Conservation (phyloP, 306 rosid genomes). For the Arachis hypogaea region DNA sequence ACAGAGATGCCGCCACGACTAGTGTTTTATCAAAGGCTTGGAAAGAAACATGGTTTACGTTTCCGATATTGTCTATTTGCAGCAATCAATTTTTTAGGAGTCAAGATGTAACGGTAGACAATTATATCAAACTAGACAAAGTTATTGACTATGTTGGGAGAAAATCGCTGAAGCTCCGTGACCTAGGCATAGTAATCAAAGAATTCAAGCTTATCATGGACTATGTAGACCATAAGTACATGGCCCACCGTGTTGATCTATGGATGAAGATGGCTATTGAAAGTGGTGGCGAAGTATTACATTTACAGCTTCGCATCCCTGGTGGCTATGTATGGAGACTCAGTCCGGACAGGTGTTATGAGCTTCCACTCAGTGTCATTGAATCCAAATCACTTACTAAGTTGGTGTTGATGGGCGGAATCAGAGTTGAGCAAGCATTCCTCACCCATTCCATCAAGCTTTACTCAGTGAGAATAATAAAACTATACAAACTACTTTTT, state of each 20-base stretch:
- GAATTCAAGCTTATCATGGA: constrained; percentile 23
- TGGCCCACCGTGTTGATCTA: constrained; percentile 25
- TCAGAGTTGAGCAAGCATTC: no score
- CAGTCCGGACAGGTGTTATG: not conserved
- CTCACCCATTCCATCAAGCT: no score
- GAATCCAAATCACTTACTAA: no score
- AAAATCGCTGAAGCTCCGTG: constrained; percentile 11
- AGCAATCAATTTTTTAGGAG: not conserved
- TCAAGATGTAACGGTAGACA: not conserved
- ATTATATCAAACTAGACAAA: not conserved
- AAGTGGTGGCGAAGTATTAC: constrained; percentile 30
- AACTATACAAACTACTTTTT: no score
- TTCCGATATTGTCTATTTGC: constrained; percentile 37
- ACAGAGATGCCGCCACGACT: constrained; percentile 40
- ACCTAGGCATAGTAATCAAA: constrained; percentile 29
- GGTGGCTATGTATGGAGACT: not conserved
- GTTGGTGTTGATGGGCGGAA: no score
- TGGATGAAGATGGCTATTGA: constrained; percentile 42
- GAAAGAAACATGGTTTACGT: constrained; percentile 38
- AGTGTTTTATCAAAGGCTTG: constrained; percentile 44
- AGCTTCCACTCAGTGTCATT: not conserved
- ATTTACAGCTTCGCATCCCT: constrained; percentile 30
- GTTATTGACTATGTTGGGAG: constrained; percentile 36
- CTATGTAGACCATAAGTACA: not conserved
- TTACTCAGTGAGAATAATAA: no score